phyloP scores from a whole-genome alignment of 805 yeast species.

The Cyberlindnera americana region DNA sequence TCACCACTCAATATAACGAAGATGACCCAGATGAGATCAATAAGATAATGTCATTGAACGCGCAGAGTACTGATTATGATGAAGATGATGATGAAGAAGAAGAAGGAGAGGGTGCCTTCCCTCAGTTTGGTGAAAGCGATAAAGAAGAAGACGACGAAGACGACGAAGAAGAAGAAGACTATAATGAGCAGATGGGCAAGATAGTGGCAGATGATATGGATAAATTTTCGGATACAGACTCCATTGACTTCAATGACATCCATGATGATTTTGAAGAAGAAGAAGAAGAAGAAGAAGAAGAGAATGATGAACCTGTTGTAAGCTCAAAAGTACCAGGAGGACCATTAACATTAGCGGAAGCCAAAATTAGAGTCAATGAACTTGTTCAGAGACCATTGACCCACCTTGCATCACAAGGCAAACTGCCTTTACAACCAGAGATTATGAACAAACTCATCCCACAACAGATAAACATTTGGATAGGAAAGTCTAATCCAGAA shows the following conservation, averaged over 20 bases:
- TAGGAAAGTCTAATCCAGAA: slow-evolving; percentile 42
- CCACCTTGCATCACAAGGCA: slow-evolving; percentile 29
- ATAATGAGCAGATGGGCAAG: too few relatives aligned
- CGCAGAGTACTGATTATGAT: too few relatives aligned
- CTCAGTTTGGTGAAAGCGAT: slow-evolving; percentile 1
- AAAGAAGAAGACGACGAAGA: slow-evolving; percentile 21
- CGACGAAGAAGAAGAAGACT: slow-evolving; percentile 6
- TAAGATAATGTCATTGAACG: slow-evolving; percentile 22
- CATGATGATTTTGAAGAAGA: slow-evolving; percentile 48
- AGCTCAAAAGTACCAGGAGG: slow-evolving; percentile 20
- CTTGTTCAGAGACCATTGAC: slow-evolving; percentile 63
- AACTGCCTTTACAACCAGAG: slow-evolving; percentile 40
- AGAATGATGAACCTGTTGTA: slow-evolving; percentile 15
- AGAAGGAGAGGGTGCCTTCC: slow-evolving; percentile 9
- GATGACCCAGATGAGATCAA: slow-evolving; percentile 35
- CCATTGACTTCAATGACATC: slow-evolving; percentile 41
- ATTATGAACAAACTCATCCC: slow-evolving; percentile 46
- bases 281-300: slow-evolving; percentile 20
- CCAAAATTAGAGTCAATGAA: slow-evolving; percentile 42
- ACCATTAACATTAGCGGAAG: slow-evolving; percentile 33
- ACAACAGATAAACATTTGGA: slow-evolving; percentile 75
- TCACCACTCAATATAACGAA: slow-evolving; percentile 67
- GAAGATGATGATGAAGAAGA: slow-evolving; percentile 11
- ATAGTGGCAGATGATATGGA: slow-evolving; percentile 13
- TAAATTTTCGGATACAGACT: slow-evolving; percentile 36